Evolutionary conservation across 495 filamentous ascomycete genomes (phyloP).

Genomic region (Tuber indicum): DNA sequence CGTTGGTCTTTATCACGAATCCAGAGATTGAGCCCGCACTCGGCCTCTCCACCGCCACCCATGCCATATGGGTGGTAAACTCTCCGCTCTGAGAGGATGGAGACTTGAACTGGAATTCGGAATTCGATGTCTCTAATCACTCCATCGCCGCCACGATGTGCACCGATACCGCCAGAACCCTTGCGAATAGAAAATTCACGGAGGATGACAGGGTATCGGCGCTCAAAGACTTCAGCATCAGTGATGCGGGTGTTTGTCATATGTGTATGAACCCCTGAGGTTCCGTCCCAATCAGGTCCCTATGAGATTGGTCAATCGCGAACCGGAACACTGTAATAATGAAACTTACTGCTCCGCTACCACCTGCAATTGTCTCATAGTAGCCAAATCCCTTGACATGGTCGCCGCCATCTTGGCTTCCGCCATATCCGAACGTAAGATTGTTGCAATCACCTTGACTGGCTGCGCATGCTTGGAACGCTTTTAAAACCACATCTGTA

Average conservation of each 20-base stretch:
- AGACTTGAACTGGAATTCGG: conserved; percentile 76
- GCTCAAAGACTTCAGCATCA: conserved; percentile 90
- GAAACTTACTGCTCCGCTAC: conserved; percentile 60
- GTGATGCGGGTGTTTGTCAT: conserved; percentile 99
- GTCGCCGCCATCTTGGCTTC: conserved; percentile 59
- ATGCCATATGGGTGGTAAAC: conserved; percentile 86
- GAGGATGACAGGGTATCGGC: conserved; percentile 82
- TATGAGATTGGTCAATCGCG: conserved; percentile 4
- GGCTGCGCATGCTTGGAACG: conserved; percentile 84
- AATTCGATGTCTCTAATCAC: conserved; percentile 95
- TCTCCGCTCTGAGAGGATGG: conserved; percentile 78
- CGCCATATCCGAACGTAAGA: conserved; percentile 74
- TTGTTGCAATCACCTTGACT: conserved; percentile 94
- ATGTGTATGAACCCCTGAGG: conserved; percentile 84
- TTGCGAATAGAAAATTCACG: conserved; percentile 70
- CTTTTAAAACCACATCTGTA: conserved; percentile 87
- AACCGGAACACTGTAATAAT: neutral
- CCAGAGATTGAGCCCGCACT: conserved; percentile 82
- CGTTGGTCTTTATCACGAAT: conserved; percentile 59
- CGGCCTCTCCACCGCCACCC: conserved; percentile 73
- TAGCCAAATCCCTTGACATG: conserved; percentile 80
- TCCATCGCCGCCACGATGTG: conserved; percentile 78
- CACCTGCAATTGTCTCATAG: conserved; percentile 95
- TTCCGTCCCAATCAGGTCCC: conserved; percentile 79
- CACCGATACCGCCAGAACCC: conserved; percentile 64